Conservation (phyloP, 2,329 filamentous ascomycete genomes). For the Monilinia fructigena region DNA sequence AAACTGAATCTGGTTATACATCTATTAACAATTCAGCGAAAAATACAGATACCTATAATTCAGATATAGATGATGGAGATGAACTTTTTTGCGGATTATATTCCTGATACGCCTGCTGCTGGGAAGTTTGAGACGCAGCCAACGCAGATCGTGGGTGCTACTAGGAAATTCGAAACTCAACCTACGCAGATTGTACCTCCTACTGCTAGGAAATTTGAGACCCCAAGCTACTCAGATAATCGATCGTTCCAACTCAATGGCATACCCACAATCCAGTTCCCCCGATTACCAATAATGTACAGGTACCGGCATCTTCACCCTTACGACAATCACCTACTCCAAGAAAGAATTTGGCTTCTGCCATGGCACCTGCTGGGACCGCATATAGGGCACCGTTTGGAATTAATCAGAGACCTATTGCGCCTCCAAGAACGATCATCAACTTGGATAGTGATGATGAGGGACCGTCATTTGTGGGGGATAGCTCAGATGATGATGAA, state of each 20-base stretch:
- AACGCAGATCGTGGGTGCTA: constrained; percentile 12
- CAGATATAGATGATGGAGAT: constrained; percentile 47
- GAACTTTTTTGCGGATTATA: constrained; percentile 48
- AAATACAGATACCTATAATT: constrained; percentile 39
- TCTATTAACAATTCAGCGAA: constrained; percentile 33
- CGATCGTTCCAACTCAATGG: constrained; percentile 36
- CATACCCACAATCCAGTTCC: constrained; percentile 26
- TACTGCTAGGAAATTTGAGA: constrained; percentile 34
- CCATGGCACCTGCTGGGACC: constrained; percentile 76
- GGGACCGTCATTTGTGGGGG: constrained; percentile 58
- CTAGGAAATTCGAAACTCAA: constrained; percentile 43
- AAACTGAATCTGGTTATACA: constrained; percentile 38
- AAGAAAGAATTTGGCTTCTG: constrained; percentile 49
- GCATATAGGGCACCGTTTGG: constrained; percentile 56
- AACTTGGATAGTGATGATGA: constrained; percentile 56
- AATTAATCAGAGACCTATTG: constrained; percentile 43
- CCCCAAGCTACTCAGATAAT: constrained; percentile 47
- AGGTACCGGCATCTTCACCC: constrained; percentile 89
- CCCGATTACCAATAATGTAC: constrained; percentile 50
- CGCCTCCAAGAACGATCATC: constrained; percentile 43
- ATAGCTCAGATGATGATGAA: constrained; percentile 62
- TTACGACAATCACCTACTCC: constrained; percentile 31
- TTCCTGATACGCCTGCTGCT: constrained; percentile 38
- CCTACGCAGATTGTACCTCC: constrained; percentile 30
- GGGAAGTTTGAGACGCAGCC: constrained; percentile 43